These are phyloP conservation scores for Corallochytrium limacisporum DNA, from an alignment of 78 protist species.

Conservation along the genomic window DNA sequence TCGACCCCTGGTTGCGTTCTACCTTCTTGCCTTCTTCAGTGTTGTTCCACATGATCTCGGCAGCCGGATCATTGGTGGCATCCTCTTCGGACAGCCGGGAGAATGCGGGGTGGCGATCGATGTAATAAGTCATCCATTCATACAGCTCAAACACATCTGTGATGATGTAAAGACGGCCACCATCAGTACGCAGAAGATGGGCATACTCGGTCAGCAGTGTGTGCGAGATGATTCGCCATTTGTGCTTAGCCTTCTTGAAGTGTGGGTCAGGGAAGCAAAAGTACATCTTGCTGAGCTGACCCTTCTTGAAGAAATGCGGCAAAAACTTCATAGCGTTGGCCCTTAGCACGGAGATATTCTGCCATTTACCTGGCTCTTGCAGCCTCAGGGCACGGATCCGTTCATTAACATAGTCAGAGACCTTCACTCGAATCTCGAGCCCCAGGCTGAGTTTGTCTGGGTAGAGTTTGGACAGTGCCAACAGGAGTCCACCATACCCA, in stretches of 20 bases:
- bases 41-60: constrained; percentile 17
- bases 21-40: constrained; percentile 65
- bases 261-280: constrained; percentile 93
- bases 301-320: constrained; percentile 70
- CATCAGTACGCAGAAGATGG: constrained; percentile 39
- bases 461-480: constrained; percentile 24
- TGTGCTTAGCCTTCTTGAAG: constrained; percentile 67
- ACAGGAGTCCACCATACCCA: constrained; percentile 81
- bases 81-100: background rate
- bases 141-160: constrained; percentile 77
- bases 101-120: constrained; percentile 70
- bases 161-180: constrained; percentile 71
- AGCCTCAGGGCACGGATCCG: constrained; percentile 35
- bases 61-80: constrained; percentile 36
- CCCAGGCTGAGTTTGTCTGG: constrained; percentile 64
- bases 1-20: no score
- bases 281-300: constrained; percentile 64
- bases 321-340: constrained; percentile 80
- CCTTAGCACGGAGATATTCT: constrained; percentile 59
- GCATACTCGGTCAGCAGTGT: constrained; percentile 76
- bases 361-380: constrained; percentile 18
- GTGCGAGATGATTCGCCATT: constrained; percentile 66
- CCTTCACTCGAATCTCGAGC: constrained; percentile 75
- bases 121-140: constrained; percentile 69
- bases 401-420: constrained; percentile 51